phyloP scores from a whole-genome alignment of 2,329 filamentous ascomycete species.

The Exophiala calicioides region DNA sequence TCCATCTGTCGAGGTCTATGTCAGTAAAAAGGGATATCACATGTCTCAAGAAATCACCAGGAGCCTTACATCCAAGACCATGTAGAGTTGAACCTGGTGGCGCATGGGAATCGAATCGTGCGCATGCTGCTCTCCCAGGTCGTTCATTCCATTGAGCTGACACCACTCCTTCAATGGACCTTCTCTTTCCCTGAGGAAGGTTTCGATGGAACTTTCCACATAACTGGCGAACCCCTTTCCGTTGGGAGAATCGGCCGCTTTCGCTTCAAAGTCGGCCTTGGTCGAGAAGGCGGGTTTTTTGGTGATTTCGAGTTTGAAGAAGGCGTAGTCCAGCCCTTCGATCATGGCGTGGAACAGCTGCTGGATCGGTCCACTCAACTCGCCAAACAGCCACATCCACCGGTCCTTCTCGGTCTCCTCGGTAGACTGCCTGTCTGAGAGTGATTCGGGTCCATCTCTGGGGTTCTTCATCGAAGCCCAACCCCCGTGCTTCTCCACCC shows the following conservation, averaged over 20 bases:
- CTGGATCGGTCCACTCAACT: conserved; percentile 9
- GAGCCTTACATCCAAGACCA: conserved; percentile 32
- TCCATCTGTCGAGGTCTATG: conserved; percentile 68
- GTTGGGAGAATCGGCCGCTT: conserved; percentile 6
- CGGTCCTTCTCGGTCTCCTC: conserved; percentile 12
- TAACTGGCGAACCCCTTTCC: conserved; percentile 16
- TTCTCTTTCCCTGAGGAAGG: conserved; percentile 18
- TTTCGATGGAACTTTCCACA: conserved; percentile 17
- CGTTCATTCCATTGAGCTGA: conserved; percentile 53
- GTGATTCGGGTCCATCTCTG: conserved; percentile 9
- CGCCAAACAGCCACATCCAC: conserved; percentile 17
- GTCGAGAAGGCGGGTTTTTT: conserved; percentile 20
- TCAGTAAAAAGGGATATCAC: too few species aligned
- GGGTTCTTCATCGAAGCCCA: conserved; percentile 10
- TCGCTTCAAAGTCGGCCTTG: conserved; percentile 13
- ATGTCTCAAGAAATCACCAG: not conserved
- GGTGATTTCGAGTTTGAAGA: conserved; percentile 18
- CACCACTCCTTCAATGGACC: conserved; percentile 23
- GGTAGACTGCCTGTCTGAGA: not conserved
- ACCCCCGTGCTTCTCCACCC: conserved; percentile 21
- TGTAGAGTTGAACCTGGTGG: conserved; percentile 23
- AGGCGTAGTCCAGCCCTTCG: conserved; percentile 24
- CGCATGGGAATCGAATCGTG: conserved; percentile 31
- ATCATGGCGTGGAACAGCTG: conserved; percentile 18
- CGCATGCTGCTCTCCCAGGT: conserved; percentile 50